Conservation (phyloP, 192 early-diverging fungal genomes). For the Entrophospora sp. region DNA sequence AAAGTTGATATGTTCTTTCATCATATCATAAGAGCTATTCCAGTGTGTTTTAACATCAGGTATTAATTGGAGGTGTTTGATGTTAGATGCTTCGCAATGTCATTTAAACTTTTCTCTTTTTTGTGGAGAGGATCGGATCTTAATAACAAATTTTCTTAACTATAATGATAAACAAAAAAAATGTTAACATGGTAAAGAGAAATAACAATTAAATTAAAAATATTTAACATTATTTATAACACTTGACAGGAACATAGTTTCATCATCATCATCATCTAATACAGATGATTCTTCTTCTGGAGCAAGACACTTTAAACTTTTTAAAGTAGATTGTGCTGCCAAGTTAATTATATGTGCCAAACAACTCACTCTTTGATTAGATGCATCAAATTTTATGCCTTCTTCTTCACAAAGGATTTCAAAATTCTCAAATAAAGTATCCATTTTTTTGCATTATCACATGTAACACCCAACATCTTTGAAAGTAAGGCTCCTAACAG, state of each 20-base stretch:
- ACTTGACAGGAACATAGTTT: no score
- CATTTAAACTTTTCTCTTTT: background rate
- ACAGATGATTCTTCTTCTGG: background rate
- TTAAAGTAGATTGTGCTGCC: background rate
- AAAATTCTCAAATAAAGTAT: background rate
- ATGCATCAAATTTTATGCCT: background rate
- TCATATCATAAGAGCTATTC: background rate
- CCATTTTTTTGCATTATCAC: background rate
- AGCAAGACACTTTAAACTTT: background rate
- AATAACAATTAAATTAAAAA: background rate
- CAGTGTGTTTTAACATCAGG: background rate
- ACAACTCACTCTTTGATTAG: background rate
- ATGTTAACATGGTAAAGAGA: no score
- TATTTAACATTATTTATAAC: background rate
- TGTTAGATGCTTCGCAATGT: background rate
- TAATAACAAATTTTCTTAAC: background rate
- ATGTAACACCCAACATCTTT: background rate
- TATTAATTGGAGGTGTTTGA: background rate
- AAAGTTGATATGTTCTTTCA: background rate
- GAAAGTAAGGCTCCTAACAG: no score
- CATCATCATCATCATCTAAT: background rate
- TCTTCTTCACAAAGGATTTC: background rate
- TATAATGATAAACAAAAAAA: no score
- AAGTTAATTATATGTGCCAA: background rate
- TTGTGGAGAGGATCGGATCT: background rate